Percentiles rank a stretch among this genome's conserved stretches.
Evolutionary conservation across 148 eudicot genomes (phyloP).

Genomic region (Chenopodium quinoa): DNA sequence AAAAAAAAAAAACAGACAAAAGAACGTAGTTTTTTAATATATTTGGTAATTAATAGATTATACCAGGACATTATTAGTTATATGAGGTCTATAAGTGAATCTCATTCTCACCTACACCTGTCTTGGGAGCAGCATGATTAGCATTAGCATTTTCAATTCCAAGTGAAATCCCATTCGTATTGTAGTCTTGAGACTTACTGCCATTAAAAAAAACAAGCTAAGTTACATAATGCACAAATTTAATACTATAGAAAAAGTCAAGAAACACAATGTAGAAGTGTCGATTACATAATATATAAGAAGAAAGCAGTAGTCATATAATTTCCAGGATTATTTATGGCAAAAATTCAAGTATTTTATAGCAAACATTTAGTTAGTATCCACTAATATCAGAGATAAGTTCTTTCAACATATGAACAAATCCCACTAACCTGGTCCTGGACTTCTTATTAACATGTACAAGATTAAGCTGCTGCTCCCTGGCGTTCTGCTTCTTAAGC

Average conservation of each 20-base stretch:
- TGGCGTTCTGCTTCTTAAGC: constrained; percentile 63
- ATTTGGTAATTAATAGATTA: not conserved
- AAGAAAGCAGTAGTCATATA: not conserved
- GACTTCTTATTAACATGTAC: constrained; percentile 33
- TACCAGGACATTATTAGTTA: not conserved
- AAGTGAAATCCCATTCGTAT: constrained; percentile 26
- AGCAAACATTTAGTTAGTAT: too few relatives aligned
- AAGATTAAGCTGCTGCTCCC: constrained; percentile 49
- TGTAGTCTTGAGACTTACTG: constrained; percentile 43
- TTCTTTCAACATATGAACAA: too few relatives aligned
- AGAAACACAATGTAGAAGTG: not conserved
- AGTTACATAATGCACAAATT: not conserved
- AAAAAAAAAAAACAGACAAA: constrained; percentile 3
- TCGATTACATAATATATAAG: not conserved
- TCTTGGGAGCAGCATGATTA: constrained; percentile 27
- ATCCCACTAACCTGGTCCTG: constrained; percentile 41
- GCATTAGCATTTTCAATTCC: constrained; percentile 33
- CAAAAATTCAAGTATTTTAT: not conserved
- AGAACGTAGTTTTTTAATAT: constrained; percentile 6
- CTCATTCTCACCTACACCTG: constrained; percentile 38
- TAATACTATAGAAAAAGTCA: too few relatives aligned
- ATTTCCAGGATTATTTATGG: not conserved
- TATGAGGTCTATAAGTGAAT: not conserved
- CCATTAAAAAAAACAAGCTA: constrained; percentile 25
- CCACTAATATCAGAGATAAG: too few relatives aligned